A percentile compares a stretch with the other conserved stretches of the same genome.
Conservation (phyloP, 1,284 basidiomycete species). For the Ganoderma multipileum region DNA sequence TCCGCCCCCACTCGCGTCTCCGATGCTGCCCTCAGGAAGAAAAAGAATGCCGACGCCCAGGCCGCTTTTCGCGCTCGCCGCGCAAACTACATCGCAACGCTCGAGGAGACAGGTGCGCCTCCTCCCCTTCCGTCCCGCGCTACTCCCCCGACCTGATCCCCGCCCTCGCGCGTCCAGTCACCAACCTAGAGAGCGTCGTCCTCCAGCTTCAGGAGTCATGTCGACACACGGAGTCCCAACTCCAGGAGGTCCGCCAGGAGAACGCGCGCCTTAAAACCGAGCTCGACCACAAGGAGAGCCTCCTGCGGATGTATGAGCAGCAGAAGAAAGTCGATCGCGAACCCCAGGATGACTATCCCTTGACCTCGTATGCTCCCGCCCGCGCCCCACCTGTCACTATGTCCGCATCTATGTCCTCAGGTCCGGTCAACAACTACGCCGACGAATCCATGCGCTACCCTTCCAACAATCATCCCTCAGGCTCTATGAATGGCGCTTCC, state of each 20-base stretch:
- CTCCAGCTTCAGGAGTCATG: constrained; percentile 82
- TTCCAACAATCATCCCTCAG: constrained; percentile 49
- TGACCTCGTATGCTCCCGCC: constrained; percentile 49
- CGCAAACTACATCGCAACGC: constrained; percentile 86
- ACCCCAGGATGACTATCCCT: constrained; percentile 60
- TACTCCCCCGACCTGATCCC: constrained; percentile 32
- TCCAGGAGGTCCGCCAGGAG: constrained; percentile 65
- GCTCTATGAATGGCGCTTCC: constrained; percentile 46
- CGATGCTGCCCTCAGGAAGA: constrained; percentile 78
- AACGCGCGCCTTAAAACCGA: constrained; percentile 68
- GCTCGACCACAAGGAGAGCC: constrained; percentile 72
- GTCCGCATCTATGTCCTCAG: constrained; percentile 34
- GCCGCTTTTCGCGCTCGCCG: constrained; percentile 75
- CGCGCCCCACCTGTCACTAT: constrained; percentile 41
- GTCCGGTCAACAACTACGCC: constrained; percentile 35
- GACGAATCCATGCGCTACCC: constrained; percentile 49
- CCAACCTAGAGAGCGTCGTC: constrained; percentile 80
- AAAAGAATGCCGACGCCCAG: constrained; percentile 85
- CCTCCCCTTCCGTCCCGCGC: constrained; percentile 27
- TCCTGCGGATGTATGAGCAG: constrained; percentile 71
- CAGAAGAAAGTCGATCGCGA: constrained; percentile 57
- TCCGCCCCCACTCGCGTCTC: constrained; percentile 46
- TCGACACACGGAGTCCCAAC: constrained; percentile 66
- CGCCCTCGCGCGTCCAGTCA: constrained; percentile 50
- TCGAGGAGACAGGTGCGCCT: constrained; percentile 80